These are phyloP conservation scores for Cinnamomum chago DNA, from an alignment of 164 flowering plant genomes.

Conservation along the genomic window DNA sequence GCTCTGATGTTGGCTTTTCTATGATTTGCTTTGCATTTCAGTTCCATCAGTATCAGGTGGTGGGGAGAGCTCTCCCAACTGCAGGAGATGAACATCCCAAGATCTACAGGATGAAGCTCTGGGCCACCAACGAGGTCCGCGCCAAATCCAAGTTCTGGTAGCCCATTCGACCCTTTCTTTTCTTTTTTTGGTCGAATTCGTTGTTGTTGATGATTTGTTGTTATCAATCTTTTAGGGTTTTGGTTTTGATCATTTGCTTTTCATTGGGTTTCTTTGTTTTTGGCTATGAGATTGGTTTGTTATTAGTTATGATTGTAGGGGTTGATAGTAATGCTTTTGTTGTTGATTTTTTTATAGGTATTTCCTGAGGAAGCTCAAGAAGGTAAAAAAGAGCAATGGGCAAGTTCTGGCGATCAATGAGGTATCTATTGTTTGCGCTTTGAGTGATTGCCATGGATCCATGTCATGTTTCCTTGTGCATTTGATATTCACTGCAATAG, in stretches of 20 bases:
- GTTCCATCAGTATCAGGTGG: constrained; percentile 93
- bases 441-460: too few species aligned
- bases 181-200: neutral
- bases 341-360: constrained; percentile 37
- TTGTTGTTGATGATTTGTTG: neutral
- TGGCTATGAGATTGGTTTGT: too few species aligned
- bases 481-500: too few species aligned
- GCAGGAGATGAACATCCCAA: constrained; percentile 73
- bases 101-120: constrained; percentile 90
- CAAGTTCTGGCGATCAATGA: constrained; percentile 81
- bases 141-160: constrained; percentile 89
- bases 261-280: neutral
- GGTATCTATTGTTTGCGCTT: constrained; percentile 26
- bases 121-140: constrained; percentile 85
- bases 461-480: too few species aligned
- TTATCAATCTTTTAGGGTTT: neutral
- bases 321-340: neutral
- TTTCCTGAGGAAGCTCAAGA: constrained; percentile 86
- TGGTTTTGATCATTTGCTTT: neutral
- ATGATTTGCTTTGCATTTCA: constrained; percentile 21
- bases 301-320: too few species aligned
- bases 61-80: constrained; percentile 76
- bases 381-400: constrained; percentile 88
- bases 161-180: neutral
- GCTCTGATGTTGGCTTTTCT: neutral